Evolutionary conservation across 345 rosid species (phyloP).

Genomic region (Murraya koenigii): DNA sequence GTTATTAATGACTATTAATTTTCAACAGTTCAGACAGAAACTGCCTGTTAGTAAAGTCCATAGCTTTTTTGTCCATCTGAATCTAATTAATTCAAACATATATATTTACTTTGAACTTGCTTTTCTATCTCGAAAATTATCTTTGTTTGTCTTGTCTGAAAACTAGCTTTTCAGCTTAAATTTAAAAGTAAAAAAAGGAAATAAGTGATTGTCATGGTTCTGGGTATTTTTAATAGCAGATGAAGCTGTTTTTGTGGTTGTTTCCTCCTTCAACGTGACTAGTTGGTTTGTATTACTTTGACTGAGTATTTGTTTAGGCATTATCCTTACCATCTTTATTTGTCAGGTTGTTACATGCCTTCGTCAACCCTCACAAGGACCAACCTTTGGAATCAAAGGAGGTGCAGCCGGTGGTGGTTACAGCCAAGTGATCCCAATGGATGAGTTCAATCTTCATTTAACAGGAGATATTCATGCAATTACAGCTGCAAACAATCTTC

Average conservation of each 20-base stretch:
- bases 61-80: background rate
- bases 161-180: background rate
- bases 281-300: background rate
- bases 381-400: slow-evolving; percentile 98
- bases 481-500: slow-evolving; percentile 97
- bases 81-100: background rate
- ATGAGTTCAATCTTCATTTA: slow-evolving; percentile 95
- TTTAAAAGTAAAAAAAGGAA: background rate
- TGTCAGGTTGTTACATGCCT: slow-evolving; percentile 89
- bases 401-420: slow-evolving; percentile 99
- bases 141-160: background rate
- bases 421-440: slow-evolving; percentile 99
- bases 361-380: slow-evolving; percentile 99
- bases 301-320: background rate
- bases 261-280: background rate
- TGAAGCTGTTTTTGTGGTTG: background rate
- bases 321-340: background rate
- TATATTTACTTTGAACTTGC: background rate
- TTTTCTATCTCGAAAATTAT: background rate
- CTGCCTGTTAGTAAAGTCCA: background rate
- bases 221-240: background rate
- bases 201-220: background rate
- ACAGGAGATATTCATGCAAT: slow-evolving; percentile 99
- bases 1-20: too few species aligned
- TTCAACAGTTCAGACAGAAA: background rate